Conservation (phyloP, 192 early-diverging fungal genomes). For the Backusella parvicylindrica region DNA sequence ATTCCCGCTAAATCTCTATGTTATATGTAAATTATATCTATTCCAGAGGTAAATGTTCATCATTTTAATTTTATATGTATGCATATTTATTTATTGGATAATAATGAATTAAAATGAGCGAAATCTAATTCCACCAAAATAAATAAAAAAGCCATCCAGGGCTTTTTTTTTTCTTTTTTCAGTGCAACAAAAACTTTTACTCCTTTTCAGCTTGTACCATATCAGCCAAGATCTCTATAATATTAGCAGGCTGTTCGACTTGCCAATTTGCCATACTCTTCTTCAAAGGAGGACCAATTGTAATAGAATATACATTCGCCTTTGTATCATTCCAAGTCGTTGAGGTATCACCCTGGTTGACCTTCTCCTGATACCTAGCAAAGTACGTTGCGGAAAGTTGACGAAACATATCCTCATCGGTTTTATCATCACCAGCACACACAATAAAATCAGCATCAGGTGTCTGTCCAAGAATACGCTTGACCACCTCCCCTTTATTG, state of each 20-base stretch:
- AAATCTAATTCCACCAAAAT: no score
- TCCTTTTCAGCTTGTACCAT: background rate
- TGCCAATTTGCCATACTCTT: slow-evolving; percentile 90
- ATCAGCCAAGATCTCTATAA: slow-evolving; percentile 40
- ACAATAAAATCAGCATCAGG: slow-evolving; percentile 72
- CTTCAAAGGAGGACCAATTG: slow-evolving; percentile 84
- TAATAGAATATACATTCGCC: slow-evolving; percentile 61
- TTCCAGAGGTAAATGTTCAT: no score
- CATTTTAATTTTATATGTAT: no score
- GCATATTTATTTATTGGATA: no score
- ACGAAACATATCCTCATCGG: slow-evolving; percentile 91
- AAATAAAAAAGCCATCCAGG: background rate
- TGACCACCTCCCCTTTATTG: slow-evolving; percentile 92
- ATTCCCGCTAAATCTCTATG: no score
- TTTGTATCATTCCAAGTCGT: slow-evolving; percentile 4
- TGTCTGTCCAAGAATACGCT: slow-evolving; percentile 51
- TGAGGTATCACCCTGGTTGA: background rate
- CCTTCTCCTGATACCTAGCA: background rate
- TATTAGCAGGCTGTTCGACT: slow-evolving; percentile 63
- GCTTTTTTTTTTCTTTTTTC: background rate
- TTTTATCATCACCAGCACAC: slow-evolving; percentile 87
- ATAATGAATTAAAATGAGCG: no score
- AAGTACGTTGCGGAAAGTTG: slow-evolving; percentile 34
- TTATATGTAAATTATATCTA: no score
- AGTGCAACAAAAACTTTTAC: background rate